Conservation (phyloP, 1,139 yeast genomes). For the Geotrichum reessii region DNA sequence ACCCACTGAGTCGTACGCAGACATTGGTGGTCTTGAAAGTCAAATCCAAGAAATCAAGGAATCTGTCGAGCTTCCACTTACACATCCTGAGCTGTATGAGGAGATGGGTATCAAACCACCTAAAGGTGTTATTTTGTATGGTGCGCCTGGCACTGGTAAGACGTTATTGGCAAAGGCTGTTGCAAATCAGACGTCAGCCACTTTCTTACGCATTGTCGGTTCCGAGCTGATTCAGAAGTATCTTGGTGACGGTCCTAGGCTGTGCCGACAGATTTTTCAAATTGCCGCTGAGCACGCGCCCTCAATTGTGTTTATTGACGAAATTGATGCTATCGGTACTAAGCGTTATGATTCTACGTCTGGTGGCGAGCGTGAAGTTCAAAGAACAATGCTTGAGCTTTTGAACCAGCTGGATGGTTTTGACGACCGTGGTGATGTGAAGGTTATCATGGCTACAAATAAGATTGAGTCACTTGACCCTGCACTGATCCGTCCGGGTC, state of each 20-base stretch:
- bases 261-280: slow-evolving; percentile 90
- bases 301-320: slow-evolving; percentile 95
- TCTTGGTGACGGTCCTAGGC: slow-evolving; percentile 95
- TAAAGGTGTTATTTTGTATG: slow-evolving; percentile 95
- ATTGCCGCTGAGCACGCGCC: slow-evolving; percentile 98
- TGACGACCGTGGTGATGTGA: slow-evolving; percentile 96
- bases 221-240: slow-evolving; percentile 95
- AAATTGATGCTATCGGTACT: slow-evolving; percentile 97
- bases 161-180: slow-evolving; percentile 96
- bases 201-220: slow-evolving; percentile 93
- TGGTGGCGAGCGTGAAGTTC: slow-evolving; percentile 97
- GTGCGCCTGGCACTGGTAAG: slow-evolving; percentile 99
- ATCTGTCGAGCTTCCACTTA: slow-evolving; percentile 93
- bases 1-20: slow-evolving; percentile 94
- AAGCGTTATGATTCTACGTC: slow-evolving; percentile 93
- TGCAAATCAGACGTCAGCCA: slow-evolving; percentile 95
- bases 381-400: slow-evolving; percentile 96
- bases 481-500: slow-evolving; percentile 96
- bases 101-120: slow-evolving; percentile 99
- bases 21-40: slow-evolving; percentile 92
- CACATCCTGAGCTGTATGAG: slow-evolving; percentile 96
- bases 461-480: slow-evolving; percentile 94
- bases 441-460: slow-evolving; percentile 98
- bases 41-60: slow-evolving; percentile 98
- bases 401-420: slow-evolving; percentile 96